Conservation (phyloP, 129 eudicot genomes). For the Saussurea involucrata region DNA sequence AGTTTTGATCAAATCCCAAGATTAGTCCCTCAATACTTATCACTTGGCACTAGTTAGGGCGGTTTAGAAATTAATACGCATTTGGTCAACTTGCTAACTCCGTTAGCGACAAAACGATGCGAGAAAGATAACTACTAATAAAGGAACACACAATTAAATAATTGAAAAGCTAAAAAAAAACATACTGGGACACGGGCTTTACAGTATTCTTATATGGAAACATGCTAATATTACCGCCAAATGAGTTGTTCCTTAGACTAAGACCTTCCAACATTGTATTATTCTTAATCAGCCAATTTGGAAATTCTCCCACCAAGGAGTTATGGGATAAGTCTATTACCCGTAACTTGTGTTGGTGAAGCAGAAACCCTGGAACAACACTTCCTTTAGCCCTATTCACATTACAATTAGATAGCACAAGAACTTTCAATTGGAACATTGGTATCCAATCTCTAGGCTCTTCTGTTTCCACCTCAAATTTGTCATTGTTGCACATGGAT, state of each 20-base stretch:
- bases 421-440: conserved; percentile 17
- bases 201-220: conserved; percentile 3
- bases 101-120: no score
- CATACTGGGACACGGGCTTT: no score
- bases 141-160: no score
- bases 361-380: conserved; percentile 18
- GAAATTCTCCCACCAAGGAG: conserved; percentile 20
- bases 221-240: not conserved
- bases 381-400: conserved; percentile 3
- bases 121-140: no score
- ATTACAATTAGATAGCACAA: conserved; percentile 10
- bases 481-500: not conserved
- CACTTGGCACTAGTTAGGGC: no score
- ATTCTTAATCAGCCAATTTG: conserved; percentile 24
- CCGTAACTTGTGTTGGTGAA: conserved; percentile 14
- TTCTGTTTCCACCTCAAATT: not conserved
- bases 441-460: not conserved
- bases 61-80: no score
- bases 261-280: conserved; percentile 16
- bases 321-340: conserved; percentile 19
- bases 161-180: no score
- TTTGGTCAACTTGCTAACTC: no score
- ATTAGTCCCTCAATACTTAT: no score
- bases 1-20: no score
- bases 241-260: conserved; percentile 6